Base-by-base conservation (phyloP, 2,329 filamentous ascomycete genomes). In the Scytalidium sp. region DNA sequence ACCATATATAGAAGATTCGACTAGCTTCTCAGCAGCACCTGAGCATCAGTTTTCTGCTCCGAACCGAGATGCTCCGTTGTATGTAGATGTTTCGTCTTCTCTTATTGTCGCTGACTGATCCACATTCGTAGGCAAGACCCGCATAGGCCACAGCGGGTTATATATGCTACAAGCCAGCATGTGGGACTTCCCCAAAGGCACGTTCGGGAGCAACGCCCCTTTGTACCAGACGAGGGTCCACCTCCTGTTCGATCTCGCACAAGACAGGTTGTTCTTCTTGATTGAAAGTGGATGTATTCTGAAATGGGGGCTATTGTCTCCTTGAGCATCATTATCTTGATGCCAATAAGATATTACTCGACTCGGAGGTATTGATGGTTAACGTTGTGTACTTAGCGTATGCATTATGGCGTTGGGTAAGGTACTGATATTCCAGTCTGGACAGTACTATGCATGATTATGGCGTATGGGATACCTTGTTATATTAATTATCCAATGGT, bases 11-110 rank as follows among this genome's bases (percentile, higher is more conserved):
- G 54, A 59, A 20, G 44, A 52, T 44, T 36, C 50, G 52, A 46
- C 52, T 49, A 55, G 54, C 51, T 56, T 57, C 41, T 55, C 51
- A 41, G 29, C 50, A 50, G 43, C 51, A 40, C n/a, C 40, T 25
- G 15, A n/a, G 5, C 32, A 6, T n/a, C 32, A 9, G 13, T 36
- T n/a, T 7, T 36, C 15, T 5, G 32, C 5, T n/a, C 32, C 13
- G 17, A 10, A 6, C 32, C 13, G 32, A n/a, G 32, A 36, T 36
- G 17, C 13, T 36, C 11, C 17, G 32, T 36, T 36, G 32, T 5
- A 15, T 36, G 17, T 15, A 8, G 13, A 4, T 36, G 5, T 10
- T 36, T 36, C 15, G 11, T 9, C 25, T 36, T 36, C 32, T n/a
- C 32, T 36, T n/a, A n/a, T n/a, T n/a, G 5, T 36, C 7, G 32